These are phyloP conservation scores for Trichoderma asperelloides DNA, from an alignment of 495 filamentous ascomycete species.

Conservation along the genomic window DNA sequence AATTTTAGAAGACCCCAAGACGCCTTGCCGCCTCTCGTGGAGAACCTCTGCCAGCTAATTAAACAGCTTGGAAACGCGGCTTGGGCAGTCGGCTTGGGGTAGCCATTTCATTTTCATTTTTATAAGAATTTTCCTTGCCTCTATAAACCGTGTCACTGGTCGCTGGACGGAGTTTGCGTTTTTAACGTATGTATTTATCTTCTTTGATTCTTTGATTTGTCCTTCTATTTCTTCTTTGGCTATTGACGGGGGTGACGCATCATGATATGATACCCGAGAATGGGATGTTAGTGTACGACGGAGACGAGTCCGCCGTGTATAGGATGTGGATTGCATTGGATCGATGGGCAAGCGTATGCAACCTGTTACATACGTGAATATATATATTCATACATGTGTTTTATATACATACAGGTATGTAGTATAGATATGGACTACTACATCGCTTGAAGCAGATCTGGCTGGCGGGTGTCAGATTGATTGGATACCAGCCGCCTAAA, in stretches of 20 bases:
- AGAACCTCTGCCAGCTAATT: constrained; percentile 48
- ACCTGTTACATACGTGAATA: no score
- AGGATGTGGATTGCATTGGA: no score
- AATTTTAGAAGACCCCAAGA: constrained; percentile 57
- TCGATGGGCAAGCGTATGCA: no score
- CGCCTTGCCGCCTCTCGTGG: constrained; percentile 63
- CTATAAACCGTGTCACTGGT: background rate
- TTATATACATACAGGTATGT: background rate
- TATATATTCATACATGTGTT: background rate
- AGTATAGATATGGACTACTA: background rate
- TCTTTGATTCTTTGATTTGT: no score
- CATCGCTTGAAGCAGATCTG: background rate
- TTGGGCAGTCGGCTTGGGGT: constrained; percentile 24
- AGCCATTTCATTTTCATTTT: background rate
- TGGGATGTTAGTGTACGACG: background rate
- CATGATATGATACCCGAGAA: background rate
- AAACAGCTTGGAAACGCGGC: constrained; percentile 40
- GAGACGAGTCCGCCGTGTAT: background rate
- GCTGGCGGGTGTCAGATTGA: background rate
- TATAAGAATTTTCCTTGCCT: background rate
- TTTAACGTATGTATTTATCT: background rate
- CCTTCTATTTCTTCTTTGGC: no score
- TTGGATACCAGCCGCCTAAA: background rate
- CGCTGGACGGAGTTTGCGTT: background rate
- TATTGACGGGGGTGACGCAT: background rate